Base-by-base conservation (phyloP, 1,284 basidiomycete species). In the Apiotrichum gamsii region DNA sequence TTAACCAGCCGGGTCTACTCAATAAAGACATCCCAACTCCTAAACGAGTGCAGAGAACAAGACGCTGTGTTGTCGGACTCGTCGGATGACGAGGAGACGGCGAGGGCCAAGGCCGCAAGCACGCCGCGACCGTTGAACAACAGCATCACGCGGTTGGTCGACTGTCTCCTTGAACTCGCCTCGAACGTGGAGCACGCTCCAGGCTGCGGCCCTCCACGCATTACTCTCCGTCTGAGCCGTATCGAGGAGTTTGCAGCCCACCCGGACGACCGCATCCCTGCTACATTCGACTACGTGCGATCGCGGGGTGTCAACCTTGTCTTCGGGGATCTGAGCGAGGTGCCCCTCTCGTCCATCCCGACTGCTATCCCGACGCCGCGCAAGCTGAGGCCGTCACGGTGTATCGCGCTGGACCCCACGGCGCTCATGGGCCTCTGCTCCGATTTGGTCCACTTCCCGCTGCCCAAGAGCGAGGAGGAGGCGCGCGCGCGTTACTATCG, bases 401-500 rank as follows among this genome's bases (percentile, higher is more conserved):
- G 75, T 37, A 75, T 90, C 66, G 89, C 88, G 58, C 76, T 90
- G 33, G 88, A 90, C 65, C 76, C 90, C 9, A 89, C 87, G 0
- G 76, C 84, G 0, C 78, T 90, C 41, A 84, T 90, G 52, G 87
- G 87, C 0, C 77, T 91, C 21, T 80, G 87, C 28, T 87, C 85
- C 5, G 87, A 90, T 57, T 78, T 88, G 33, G 82, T 86, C 0
- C 87, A 90, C 64, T 75, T 84, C 1, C 74, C 79, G 0, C 72
- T 89, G 0, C 87, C 87, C 0, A 36, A 47, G 0, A 76, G 76
- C 1, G 59, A 75, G 0, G 78, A 78, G 3, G 65, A 56, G 35
- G 85, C 85, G 0, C 73, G 78, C 14, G 60, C 64, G 18, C 77
- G 85, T 9, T 90, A 85, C 60, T 74, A 31, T 77, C 82, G 68